phyloP scores from a whole-genome alignment of 1,284 basidiomycete genomes.

The Leucoagaricus sp. region DNA sequence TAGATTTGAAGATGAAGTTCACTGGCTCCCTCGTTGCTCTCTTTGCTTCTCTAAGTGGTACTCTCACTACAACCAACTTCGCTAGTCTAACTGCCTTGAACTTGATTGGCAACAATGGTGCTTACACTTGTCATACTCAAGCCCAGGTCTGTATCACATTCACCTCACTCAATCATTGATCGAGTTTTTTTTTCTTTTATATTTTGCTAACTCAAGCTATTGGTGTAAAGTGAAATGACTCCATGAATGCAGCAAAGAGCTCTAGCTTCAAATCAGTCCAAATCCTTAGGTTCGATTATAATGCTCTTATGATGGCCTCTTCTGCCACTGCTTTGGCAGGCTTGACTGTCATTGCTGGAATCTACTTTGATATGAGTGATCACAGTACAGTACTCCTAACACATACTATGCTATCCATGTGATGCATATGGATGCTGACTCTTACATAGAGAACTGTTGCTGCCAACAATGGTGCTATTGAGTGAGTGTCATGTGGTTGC shows the following conservation, averaged over 20 bases:
- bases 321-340: constrained; percentile 32
- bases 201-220: not conserved
- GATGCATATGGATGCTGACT: not conserved
- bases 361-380: constrained; percentile 30
- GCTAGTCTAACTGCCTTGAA: constrained; percentile 34
- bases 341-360: constrained; percentile 34
- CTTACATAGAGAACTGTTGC: constrained; percentile 29
- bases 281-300: constrained; percentile 38
- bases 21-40: not conserved
- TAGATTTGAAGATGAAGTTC: constrained; percentile 10
- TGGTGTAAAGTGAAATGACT: constrained; percentile 31
- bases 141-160: constrained; percentile 27
- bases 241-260: constrained; percentile 30
- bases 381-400: not conserved
- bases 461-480: constrained; percentile 23
- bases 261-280: constrained; percentile 35
- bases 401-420: too few relatives aligned
- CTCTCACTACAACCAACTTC: constrained; percentile 28
- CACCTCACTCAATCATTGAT: not conserved
- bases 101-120: constrained; percentile 26
- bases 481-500: constrained; percentile 20
- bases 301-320: constrained; percentile 35
- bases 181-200: not conserved
- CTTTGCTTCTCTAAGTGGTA: constrained; percentile 5
- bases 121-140: constrained; percentile 36